Evolutionary conservation across 2,329 filamentous ascomycete species (phyloP), one percentile per base, ranked within the genome.

Genomic region (Monilinia fructicola): DNA sequence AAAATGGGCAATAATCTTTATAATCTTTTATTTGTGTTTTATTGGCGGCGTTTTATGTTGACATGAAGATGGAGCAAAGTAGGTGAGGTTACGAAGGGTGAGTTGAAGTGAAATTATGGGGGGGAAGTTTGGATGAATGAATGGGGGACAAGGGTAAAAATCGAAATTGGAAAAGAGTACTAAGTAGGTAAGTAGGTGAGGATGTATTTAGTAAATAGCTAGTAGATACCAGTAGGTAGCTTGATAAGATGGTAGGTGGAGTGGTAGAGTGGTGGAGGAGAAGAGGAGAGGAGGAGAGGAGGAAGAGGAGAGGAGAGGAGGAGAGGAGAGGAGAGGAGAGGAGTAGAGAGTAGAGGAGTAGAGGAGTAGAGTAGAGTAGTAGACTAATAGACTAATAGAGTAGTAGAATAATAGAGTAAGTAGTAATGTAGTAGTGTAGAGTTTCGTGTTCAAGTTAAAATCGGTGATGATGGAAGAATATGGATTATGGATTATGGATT

Each of bases 101-200:
- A 18, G 4, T n/a, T 12, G 12, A 18, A 35, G 12, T 35, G 56
- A 31, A 48, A 60, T 18, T 48, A 46, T 60, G 6, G 9, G 31
- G 9, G 31, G 31, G 7, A 60, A 60, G 56, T 16, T 60, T 60
- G 16, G 56, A 60, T 60, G 56, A 60, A 23, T 35, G 56, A 23
- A 35, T 48, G 12, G 42, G 42, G 42, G 4, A 35, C n/a, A 60
- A 21, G 11, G 23, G 31, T 48, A 23, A 21, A 59, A n/a, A 60
- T 60, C 26, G 21, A 6, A 46, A 44, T 31, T 26, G n/a, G 2
- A n/a, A 48, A 48, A 46, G 16, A 18, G 42, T 21, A 46, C 5
- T 35, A 5, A 1, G 31, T 35, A 7, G 38, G 2, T 40, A 40
- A 11, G 38, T 40, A 40, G 38, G 38, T 40, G 14, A 14, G 10